Evolutionary conservation across 371 early-diverging fungal genomes (phyloP), one percentile per base, ranked within the genome.

Genomic region (Rhizopus delemar): DNA sequence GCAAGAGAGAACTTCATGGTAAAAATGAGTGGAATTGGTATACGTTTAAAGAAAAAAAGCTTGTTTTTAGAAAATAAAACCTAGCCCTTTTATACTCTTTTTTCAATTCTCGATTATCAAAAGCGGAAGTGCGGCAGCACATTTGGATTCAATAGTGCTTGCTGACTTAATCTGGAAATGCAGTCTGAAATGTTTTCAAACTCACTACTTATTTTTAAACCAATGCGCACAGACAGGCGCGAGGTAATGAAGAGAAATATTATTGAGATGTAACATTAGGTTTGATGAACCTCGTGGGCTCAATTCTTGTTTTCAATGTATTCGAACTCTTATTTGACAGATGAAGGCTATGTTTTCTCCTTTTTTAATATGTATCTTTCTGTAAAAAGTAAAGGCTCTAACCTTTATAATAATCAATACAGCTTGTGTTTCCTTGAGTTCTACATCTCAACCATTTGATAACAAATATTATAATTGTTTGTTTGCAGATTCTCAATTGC

Each of bases 1-100:
- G 57, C 53, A 56, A 60, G 34, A 15, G 59, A 59, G 41, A 60
- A 65, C 41, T 65, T 65, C 65, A 65, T 65, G 31, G 36, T 65
- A 35, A 22, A 22, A 22, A 22, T 22, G 22, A 22, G 22, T 22
- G 22, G 22, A 41, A 15, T 16, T 31, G 28, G 4, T 12, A 22
- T 22, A 22, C 12, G 41, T 33, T 33, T 35, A 41, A 38, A 29
- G 8, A 22, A 22, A 22, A 22, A 22, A 22, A 22, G 22, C 22
- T 22, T 22, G 22, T 22, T 22, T 22, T 22, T 22, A 22, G 22
- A 22, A 22, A 22, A 22, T 22, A 22, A 22, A 22, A 22, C 22
- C 2, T 22, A 22, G 22, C 2, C 22, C 2, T 22, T 22, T 22
- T 22, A 22, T 22, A 22, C 22, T 29, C 48, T 29, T 29, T 48